phyloP scores from a whole-genome alignment of 805 yeast genomes.

The Nakazawaea holstii region DNA sequence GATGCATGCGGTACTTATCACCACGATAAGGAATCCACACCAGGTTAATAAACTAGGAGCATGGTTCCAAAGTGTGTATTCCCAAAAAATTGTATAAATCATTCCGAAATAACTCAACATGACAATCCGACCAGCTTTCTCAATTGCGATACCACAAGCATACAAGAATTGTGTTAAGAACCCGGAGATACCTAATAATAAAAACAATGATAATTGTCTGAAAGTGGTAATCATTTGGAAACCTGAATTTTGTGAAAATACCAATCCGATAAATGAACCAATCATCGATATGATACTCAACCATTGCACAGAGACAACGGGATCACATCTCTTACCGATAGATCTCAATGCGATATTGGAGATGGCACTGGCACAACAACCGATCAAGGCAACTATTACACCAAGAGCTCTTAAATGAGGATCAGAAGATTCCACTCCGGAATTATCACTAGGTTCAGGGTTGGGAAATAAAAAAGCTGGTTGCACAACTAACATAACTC shows the following conservation, averaged over 20 bases:
- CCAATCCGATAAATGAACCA: slow-evolving; percentile 24
- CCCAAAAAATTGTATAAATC: slow-evolving; percentile 41
- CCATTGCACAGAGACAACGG: slow-evolving; percentile 37
- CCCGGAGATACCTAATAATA: slow-evolving; percentile 35
- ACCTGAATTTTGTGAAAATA: slow-evolving; percentile 29
- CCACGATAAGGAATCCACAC: slow-evolving; percentile 33
- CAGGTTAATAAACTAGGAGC: slow-evolving; percentile 35
- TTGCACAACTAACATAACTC: slow-evolving; percentile 38
- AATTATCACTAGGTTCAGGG: slow-evolving; percentile 17
- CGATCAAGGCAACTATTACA: slow-evolving; percentile 31
- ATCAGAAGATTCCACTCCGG: slow-evolving; percentile 32
- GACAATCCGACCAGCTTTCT: slow-evolving; percentile 36
- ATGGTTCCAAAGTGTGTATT: slow-evolving; percentile 36
- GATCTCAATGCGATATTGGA: slow-evolving; percentile 35
- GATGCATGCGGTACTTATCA: slow-evolving; percentile 26
- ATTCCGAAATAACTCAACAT: slow-evolving; percentile 36
- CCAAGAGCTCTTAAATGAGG: slow-evolving; percentile 35
- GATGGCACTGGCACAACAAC: slow-evolving; percentile 34
- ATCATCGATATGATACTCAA: slow-evolving; percentile 33
- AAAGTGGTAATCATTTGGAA: slow-evolving; percentile 21
- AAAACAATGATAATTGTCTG: slow-evolving; percentile 33
- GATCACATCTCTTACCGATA: slow-evolving; percentile 37
- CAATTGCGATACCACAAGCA: slow-evolving; percentile 41
- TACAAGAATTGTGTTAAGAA: slow-evolving; percentile 41
- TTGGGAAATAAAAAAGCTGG: slow-evolving; percentile 32